These are phyloP conservation scores for Beauveria sp. DNA, from an alignment of 2,329 filamentous ascomycete genomes.

Conservation along the genomic window DNA sequence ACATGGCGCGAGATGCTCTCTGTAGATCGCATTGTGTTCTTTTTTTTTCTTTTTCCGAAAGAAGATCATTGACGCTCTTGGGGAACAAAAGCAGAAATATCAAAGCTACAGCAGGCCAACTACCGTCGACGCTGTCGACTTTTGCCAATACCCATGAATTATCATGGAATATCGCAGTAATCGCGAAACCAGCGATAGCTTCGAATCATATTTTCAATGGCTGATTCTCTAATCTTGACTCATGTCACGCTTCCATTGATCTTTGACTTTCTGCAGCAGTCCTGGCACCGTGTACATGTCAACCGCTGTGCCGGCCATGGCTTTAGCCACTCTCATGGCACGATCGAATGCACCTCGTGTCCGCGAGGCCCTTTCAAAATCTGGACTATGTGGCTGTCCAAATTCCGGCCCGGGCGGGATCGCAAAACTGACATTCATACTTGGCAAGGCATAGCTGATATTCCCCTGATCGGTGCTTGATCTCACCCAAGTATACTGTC, in stretches of 20 bases:
- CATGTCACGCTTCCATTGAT: slow-evolving; percentile 18
- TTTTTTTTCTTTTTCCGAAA: no score
- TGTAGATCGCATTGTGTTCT: no score
- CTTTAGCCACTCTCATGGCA: slow-evolving; percentile 18
- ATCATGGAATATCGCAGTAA: no score
- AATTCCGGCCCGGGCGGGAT: slow-evolving; percentile 31
- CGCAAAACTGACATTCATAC: slow-evolving; percentile 43
- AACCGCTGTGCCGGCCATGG: slow-evolving; percentile 17
- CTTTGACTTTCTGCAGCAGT: slow-evolving; percentile 16
- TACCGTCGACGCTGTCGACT: no score
- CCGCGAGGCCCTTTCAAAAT: slow-evolving; percentile 18
- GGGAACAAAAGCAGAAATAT: no score
- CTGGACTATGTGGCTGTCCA: slow-evolving; percentile 17
- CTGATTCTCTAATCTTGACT: neutral
- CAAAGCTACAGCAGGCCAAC: no score
- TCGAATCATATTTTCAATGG: no score
- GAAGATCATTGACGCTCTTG: no score
- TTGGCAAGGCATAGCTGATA: slow-evolving; percentile 49
- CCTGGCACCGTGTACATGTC: slow-evolving; percentile 17
- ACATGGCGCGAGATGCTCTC: no score
- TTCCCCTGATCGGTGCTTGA: slow-evolving; percentile 54
- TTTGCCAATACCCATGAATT: no score
- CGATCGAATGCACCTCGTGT: slow-evolving; percentile 16
- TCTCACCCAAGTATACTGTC: slow-evolving; percentile 37
- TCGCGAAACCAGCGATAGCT: no score